These are phyloP conservation scores for Eutrema heterophyllum DNA, from an alignment of 345 rosid species.

Conservation along the genomic window DNA sequence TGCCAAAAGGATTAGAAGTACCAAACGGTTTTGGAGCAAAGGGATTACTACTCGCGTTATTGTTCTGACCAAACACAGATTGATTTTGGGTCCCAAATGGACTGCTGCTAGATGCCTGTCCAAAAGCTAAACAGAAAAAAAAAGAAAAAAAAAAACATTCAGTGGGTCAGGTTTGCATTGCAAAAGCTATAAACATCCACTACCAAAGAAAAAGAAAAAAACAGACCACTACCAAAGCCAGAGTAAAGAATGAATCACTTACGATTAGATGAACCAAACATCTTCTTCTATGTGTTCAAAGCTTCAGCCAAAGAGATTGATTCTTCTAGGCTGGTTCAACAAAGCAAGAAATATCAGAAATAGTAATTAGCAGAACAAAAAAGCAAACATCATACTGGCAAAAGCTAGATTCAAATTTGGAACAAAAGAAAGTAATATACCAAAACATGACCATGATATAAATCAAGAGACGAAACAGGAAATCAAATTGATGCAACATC, in stretches of 20 bases:
- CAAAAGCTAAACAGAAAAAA: constrained; percentile 51
- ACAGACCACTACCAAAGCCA: background rate
- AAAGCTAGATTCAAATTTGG: background rate
- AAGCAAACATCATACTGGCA: background rate
- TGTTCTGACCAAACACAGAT: constrained; percentile 67
- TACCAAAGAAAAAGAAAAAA: background rate
- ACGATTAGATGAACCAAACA: constrained; percentile 60
- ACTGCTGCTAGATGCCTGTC: constrained; percentile 64
- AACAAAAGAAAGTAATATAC: background rate
- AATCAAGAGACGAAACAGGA: background rate
- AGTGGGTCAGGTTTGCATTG: background rate
- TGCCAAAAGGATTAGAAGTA: constrained; percentile 60
- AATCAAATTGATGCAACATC: background rate
- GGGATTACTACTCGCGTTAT: constrained; percentile 50
- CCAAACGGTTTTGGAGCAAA: constrained; percentile 76
- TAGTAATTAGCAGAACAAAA: background rate
- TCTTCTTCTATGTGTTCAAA: constrained; percentile 21
- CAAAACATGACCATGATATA: background rate
- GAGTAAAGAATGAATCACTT: constrained; percentile 29
- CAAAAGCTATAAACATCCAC: background rate
- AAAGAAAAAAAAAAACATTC: constrained; percentile 42
- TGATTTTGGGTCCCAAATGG: constrained; percentile 60
- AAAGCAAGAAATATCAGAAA: background rate
- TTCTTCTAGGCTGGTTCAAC: constrained; percentile 5
- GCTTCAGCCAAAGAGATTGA: background rate